Evolutionary conservation across 2,329 filamentous ascomycete species (phyloP).

Genomic region (Lasiodiplodia hormozganensis): DNA sequence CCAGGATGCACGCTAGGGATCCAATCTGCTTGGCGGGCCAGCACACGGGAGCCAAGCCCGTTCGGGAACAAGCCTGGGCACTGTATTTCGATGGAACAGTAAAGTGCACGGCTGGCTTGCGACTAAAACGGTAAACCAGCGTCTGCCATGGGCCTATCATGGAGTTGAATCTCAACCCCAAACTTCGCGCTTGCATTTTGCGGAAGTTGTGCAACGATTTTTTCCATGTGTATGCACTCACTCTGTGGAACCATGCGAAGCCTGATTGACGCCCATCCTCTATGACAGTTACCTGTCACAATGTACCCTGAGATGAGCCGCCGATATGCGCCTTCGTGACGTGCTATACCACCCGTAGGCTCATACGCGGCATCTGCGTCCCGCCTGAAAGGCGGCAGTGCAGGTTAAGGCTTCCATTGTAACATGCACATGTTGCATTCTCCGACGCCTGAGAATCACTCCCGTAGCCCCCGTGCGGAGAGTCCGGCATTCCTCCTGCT

Average conservation of each 20-base stretch:
- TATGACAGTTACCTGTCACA: background rate
- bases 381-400: background rate
- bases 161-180: background rate
- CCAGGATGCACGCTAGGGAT: conserved; percentile 3
- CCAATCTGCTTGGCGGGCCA: conserved; percentile 1
- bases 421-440: background rate
- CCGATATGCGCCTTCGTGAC: background rate
- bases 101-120: conserved; percentile 13
- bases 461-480: background rate
- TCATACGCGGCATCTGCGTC: background rate
- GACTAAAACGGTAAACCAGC: background rate
- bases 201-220: conserved; percentile 1
- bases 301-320: background rate
- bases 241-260: background rate
- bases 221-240: background rate
- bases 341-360: background rate
- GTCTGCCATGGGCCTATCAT: background rate
- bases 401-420: background rate
- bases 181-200: background rate
- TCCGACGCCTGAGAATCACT: background rate
- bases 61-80: background rate
- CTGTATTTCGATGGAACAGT: conserved; percentile 6
- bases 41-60: conserved; percentile 14
- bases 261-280: no score
- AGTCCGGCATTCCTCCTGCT: background rate